A percentile compares a stretch with the other conserved stretches of the same genome.
These are phyloP conservation scores for Sarcocystis neurona DNA, from an alignment of 169 alveolate species.

Conservation along the genomic window DNA sequence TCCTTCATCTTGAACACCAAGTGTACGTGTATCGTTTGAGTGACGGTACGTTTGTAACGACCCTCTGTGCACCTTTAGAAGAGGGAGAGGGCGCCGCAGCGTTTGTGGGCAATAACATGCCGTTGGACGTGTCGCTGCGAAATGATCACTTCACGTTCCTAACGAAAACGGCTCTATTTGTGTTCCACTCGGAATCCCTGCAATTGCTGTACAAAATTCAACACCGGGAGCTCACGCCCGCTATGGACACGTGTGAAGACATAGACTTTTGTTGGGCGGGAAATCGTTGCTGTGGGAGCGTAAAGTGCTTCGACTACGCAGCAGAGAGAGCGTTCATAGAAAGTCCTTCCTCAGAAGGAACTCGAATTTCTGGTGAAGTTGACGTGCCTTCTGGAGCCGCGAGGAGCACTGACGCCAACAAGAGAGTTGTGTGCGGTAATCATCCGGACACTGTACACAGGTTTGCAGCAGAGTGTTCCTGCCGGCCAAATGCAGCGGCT, in stretches of 20 bases:
- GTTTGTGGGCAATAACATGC: neutral
- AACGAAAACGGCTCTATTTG: neutral
- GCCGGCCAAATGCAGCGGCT: no score
- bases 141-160: neutral
- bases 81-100: neutral
- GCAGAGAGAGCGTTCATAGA: no score
- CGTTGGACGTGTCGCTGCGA: constrained; percentile 1
- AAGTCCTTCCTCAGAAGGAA: no score
- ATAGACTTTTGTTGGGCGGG: constrained; percentile 24
- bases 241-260: neutral
- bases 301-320: no score
- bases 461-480: no score
- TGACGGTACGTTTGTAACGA: neutral
- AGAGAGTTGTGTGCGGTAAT: no score
- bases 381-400: no score
- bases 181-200: constrained; percentile 2
- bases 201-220: neutral
- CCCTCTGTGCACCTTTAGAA: neutral
- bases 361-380: no score
- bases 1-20: constrained; percentile 4
- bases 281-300: neutral
- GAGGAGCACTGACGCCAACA: no score
- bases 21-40: neutral
- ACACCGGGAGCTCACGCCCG: constrained; percentile 24
- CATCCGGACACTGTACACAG: no score